Base-by-base conservation (phyloP, 2,329 filamentous ascomycete species). In the Fusarium gaditjirri region DNA sequence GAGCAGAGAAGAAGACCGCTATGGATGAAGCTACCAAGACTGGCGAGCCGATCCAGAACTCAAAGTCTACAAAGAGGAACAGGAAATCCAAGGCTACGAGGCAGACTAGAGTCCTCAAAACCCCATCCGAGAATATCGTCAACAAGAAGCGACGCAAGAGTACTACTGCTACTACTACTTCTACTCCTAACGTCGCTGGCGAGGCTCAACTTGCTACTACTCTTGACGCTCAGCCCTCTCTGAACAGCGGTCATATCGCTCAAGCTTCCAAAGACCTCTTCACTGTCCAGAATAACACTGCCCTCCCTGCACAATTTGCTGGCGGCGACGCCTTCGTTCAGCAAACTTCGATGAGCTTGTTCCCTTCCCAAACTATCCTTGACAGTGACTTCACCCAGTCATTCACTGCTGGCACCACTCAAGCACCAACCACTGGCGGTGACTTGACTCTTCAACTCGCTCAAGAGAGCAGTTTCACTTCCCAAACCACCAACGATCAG, bases 91-190 rank as follows among this genome's bases (percentile, higher is more conserved):
- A 61, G 35, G 27, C 46, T 44, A 25, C 42, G 17, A 44, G 23
- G 16, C 27, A 27, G 33, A 12, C 17, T 8, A 36, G 25, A 35
- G 41, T 36, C 10, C 31, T 65, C 27, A 58, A 53, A 33, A 14
- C 25, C 8, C 64, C 65, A 19, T 55, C 50, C 8, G 33, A 49
- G 29, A 38, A 16, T 4, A 54, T 64, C 17, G 27, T 29, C 36
- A 58, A 38, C 52, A 69, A 68, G 56, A 67, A 54, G 62, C 54
- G 44, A 35, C 65, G 56, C 42, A 42, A 42, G n/a, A 29, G 3
- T 27, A 2, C 35, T 42, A 21, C 59, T 8, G 12, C 27, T 7
- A 11, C 33, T 21, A 7, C 21, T 23, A 2, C 25, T 35, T 33
- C 29, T 39, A 27, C 38, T 5, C 14, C 38, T 23, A 8, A 27